Base-by-base conservation (phyloP, 768 basidiomycete genomes). In the Leccinellum luteum region DNA sequence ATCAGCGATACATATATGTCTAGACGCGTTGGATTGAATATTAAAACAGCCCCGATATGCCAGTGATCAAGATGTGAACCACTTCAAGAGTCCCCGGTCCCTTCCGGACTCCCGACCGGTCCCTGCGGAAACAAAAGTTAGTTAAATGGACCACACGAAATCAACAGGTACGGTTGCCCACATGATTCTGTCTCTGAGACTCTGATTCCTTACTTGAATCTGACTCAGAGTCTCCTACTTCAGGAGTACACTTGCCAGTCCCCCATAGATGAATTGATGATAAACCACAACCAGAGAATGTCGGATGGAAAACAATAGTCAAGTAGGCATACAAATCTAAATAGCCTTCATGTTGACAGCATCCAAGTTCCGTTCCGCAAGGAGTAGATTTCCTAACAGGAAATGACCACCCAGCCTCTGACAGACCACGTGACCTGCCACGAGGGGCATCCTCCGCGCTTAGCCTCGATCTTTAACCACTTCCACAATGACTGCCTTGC, bases 401-500 rank as follows among this genome's bases (percentile, higher is more conserved):
- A n/a, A n/a, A n/a, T n/a, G n/a, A n/a, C 25, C 25, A 25, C 25
- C 25, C 25, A 25, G 25, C 25, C n/a, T n/a, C n/a, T 3, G 12
- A 3, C 31, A 10, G 10, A 31, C n/a, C 47, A 64, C 62, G 67
- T 67, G 62, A 69, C 35, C 32, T 32, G 21, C 13, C n/a, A 41
- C 43, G 10, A 47, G 45, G 2, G 15, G 19, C 41, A 43, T 43
- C 41, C n/a, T 43, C 41, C 41, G 41, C 41, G 23, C 45, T 47
- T 21, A 45, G 44, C 21, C 31, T 45, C 12, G 13, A 58, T 56
- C 59, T 58, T 50, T 19, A 9, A 52, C 58, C 14, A 23, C 47
- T 43, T 34, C 43, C 54, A 62, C 45, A 31, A 78, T 78, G 77
- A 76, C 77, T 28, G 74, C 77, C 32, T 51, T 78, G 48, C 69